A percentile compares a stretch with the other conserved stretches of the same genome.
Conservation (phyloP, 768 basidiomycete species). For the Guyanaporus albipodus region DNA sequence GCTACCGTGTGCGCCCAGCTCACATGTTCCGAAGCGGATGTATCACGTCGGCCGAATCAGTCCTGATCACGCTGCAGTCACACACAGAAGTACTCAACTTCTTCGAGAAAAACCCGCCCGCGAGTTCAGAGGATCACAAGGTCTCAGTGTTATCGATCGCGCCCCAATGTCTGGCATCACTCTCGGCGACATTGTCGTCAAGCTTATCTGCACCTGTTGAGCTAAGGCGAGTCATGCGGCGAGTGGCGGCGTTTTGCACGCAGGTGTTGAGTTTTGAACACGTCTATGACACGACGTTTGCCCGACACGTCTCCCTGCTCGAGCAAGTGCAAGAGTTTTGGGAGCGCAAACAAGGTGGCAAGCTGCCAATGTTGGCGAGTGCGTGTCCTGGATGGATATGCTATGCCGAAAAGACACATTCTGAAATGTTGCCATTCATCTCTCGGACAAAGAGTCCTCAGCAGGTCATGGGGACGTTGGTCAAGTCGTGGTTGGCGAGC, state of each 20-base stretch:
- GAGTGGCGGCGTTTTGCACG: constrained; percentile 67
- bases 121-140: constrained; percentile 39
- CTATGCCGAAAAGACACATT: constrained; percentile 96
- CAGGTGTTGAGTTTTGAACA: constrained; percentile 69
- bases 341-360: constrained; percentile 51
- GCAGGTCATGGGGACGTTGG: constrained; percentile 89
- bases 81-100: constrained; percentile 88
- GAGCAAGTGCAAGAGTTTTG: constrained; percentile 81
- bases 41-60: constrained; percentile 97
- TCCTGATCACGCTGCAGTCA: constrained; percentile 93
- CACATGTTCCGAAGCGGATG: constrained; percentile 66
- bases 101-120: constrained; percentile 53
- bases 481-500: constrained; percentile 81
- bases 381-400: constrained; percentile 99
- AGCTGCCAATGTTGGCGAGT: constrained; percentile 87
- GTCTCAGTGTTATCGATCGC: constrained; percentile 82
- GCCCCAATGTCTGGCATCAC: constrained; percentile 81
- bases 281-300: constrained; percentile 94
- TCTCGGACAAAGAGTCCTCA: constrained; percentile 88
- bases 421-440: constrained; percentile 90
- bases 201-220: constrained; percentile 42
- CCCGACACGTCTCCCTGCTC: constrained; percentile 75
- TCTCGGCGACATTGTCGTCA: constrained; percentile 59
- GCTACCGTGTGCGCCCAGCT: background rate
- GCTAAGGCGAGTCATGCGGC: constrained; percentile 59